Evolutionary conservation across 2,329 filamentous ascomycete genomes (phyloP).

Genomic region (Venturia pyrina): DNA sequence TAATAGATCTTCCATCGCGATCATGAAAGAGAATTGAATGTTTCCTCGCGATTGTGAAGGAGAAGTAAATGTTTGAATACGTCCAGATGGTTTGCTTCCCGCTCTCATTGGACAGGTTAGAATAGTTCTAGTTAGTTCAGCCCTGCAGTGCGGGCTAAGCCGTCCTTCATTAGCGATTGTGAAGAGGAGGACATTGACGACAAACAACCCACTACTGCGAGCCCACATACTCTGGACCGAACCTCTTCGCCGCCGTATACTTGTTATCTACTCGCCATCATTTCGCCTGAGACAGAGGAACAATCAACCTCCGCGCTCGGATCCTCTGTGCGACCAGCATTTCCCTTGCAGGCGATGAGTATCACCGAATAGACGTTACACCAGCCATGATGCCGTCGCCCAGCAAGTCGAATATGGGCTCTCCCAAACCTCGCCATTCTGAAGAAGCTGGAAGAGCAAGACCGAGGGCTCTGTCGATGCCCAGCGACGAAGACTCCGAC

Average conservation of each 20-base stretch:
- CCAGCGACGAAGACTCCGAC: conserved; percentile 7
- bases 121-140: too few species aligned
- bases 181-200: not conserved
- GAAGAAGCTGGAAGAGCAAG: not conserved
- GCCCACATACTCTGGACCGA: not conserved
- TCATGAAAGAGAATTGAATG: too few species aligned
- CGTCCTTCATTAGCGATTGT: not conserved
- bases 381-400: not conserved
- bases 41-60: too few species aligned
- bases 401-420: not conserved
- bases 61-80: too few species aligned
- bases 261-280: not conserved
- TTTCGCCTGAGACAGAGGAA: not conserved
- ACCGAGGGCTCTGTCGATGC: not conserved
- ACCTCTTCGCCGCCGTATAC: not conserved
- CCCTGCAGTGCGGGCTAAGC: not conserved
- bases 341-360: not conserved
- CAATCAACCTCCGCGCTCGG: not conserved
- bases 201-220: not conserved
- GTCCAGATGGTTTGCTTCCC: too few species aligned
- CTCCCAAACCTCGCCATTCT: not conserved
- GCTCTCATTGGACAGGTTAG: too few species aligned
- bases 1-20: too few species aligned
- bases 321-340: not conserved
- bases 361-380: not conserved